These are phyloP conservation scores for Sporothrix sp. DNA, from an alignment of 2,329 filamentous ascomycete species.

Conservation along the genomic window DNA sequence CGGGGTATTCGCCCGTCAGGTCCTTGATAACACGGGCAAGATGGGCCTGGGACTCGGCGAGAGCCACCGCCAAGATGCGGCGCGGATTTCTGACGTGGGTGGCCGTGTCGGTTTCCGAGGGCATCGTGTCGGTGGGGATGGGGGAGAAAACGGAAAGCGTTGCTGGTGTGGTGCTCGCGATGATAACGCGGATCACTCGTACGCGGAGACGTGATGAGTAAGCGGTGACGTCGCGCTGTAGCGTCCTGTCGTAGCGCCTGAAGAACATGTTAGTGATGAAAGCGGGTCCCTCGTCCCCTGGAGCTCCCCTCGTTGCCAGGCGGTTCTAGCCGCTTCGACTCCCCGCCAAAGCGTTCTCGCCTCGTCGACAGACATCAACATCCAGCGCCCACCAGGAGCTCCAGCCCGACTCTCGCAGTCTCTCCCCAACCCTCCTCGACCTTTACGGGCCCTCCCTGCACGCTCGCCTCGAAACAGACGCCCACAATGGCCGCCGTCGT, in stretches of 20 bases:
- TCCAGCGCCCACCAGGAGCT: neutral
- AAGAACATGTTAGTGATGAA: no score
- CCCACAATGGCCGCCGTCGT: conserved; percentile 33
- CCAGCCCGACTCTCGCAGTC: no score
- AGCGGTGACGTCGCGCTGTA: conserved; percentile 1
- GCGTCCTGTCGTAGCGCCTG: no score
- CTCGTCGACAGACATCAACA: neutral
- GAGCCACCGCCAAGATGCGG: conserved; percentile 49
- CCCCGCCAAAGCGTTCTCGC: neutral
- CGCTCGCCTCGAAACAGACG: no score
- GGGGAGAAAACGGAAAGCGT: no score
- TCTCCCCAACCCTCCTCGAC: no score
- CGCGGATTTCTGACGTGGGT: conserved; percentile 33
- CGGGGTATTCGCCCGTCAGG: conserved; percentile 37
- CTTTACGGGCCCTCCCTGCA: no score
- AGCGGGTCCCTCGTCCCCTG: neutral
- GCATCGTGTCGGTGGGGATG: no score
- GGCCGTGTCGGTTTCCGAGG: no score
- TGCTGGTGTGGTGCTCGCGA: no score
- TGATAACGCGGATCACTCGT: no score
- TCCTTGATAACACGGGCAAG: conserved; percentile 45
- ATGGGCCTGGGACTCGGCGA: conserved; percentile 35
- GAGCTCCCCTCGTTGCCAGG: neutral
- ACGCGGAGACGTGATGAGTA: no score
- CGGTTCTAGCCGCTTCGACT: conserved; percentile 14